A percentile compares a stretch with the other conserved stretches of the same genome.
These are phyloP conservation scores for Xylaria bambusicola DNA, from an alignment of 495 filamentous ascomycete species.

Conservation along the genomic window DNA sequence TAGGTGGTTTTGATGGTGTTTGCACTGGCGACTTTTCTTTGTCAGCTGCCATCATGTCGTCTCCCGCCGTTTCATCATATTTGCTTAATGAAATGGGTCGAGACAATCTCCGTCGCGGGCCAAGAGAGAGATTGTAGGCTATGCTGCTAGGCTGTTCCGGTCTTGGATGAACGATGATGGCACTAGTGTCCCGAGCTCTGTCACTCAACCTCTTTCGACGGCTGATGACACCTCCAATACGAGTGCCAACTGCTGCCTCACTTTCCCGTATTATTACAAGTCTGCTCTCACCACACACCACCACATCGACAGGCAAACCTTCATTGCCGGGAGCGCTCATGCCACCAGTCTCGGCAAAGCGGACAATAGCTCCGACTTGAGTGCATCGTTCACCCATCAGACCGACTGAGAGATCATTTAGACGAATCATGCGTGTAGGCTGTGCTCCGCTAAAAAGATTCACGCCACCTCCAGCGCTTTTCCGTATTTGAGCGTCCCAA, in stretches of 20 bases:
- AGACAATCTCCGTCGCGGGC: slow-evolving; percentile 24
- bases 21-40: slow-evolving; percentile 15
- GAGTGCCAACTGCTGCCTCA: slow-evolving; percentile 37
- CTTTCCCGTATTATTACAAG: slow-evolving; percentile 59
- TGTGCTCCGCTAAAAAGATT: slow-evolving; percentile 57
- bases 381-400: slow-evolving; percentile 68
- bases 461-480: slow-evolving; percentile 59
- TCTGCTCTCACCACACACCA: slow-evolving; percentile 66
- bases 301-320: slow-evolving; percentile 55
- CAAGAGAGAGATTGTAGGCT: slow-evolving; percentile 50
- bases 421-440: slow-evolving; percentile 48
- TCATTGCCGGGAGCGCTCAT: slow-evolving; percentile 37
- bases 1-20: slow-evolving; percentile 22
- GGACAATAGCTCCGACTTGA: slow-evolving; percentile 58
- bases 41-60: slow-evolving; percentile 6
- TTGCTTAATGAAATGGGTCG: slow-evolving; percentile 9
- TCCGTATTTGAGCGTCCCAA: slow-evolving; percentile 63
- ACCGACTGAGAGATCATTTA: slow-evolving; percentile 53
- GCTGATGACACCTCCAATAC: slow-evolving; percentile 38
- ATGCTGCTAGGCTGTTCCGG: slow-evolving; percentile 43
- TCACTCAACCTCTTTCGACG: slow-evolving; percentile 29
- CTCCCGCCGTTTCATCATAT: slow-evolving; percentile 32
- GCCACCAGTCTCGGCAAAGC: slow-evolving; percentile 26
- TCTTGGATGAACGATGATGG: slow-evolving; percentile 45
- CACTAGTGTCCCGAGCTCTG: slow-evolving; percentile 34